A percentile compares a stretch with the other conserved stretches of the same genome.
Evolutionary conservation across 768 basidiomycete species (phyloP).

Genomic region (Scleroderma citrinum): DNA sequence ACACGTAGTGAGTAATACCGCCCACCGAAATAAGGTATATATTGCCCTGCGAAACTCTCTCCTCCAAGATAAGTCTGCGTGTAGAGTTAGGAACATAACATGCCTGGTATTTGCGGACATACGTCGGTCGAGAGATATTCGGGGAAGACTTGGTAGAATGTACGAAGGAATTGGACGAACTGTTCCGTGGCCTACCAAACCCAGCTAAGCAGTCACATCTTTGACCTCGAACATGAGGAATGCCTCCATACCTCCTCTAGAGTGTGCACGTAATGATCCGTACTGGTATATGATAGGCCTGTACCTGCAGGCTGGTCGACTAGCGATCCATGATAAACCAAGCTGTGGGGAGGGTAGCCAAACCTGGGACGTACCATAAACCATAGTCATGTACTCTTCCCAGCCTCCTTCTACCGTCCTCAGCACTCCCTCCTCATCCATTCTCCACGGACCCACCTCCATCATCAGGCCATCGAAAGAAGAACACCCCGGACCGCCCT

Average conservation of each 20-base stretch:
- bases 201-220: slow-evolving; percentile 3
- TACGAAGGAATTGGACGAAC: slow-evolving; percentile 75
- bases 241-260: slow-evolving; percentile 51
- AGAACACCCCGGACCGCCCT: slow-evolving; percentile 97
- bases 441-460: slow-evolving; percentile 92
- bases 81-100: slow-evolving; percentile 6
- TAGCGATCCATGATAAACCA: slow-evolving; percentile 28
- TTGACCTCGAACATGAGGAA: neutral
- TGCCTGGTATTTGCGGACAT: slow-evolving; percentile 27
- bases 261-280: slow-evolving; percentile 79
- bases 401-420: slow-evolving; percentile 81
- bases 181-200: slow-evolving; percentile 61
- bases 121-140: slow-evolving; percentile 82
- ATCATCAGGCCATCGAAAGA: slow-evolving; percentile 97
- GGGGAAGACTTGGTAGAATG: slow-evolving; percentile 89
- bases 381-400: slow-evolving; percentile 95
- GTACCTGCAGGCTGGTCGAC: slow-evolving; percentile 98
- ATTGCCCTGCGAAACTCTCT: slow-evolving; percentile 96
- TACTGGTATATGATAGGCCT: slow-evolving; percentile 85
- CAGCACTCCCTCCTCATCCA: slow-evolving; percentile 68
- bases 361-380: slow-evolving; percentile 65
- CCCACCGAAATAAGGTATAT: slow-evolving; percentile 91
- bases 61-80: slow-evolving; percentile 91
- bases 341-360: neutral
- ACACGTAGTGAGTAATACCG: neutral